Evolutionary conservation across 1,284 basidiomycete genomes (phyloP).

Genomic region (Xanthoconium separans): DNA sequence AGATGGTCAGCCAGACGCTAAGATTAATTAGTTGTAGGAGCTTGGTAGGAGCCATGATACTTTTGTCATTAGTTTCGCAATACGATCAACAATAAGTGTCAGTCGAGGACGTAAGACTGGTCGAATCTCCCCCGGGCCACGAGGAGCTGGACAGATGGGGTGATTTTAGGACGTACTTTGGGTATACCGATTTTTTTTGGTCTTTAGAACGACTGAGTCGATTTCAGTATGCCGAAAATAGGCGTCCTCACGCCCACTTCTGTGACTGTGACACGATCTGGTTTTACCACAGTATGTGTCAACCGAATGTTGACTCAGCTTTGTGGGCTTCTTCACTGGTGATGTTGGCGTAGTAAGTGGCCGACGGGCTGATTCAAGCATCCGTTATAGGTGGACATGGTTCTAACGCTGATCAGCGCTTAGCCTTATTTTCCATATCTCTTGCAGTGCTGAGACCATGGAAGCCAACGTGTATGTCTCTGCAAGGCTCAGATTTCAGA

Average conservation of each 20-base stretch:
- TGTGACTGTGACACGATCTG: slow-evolving; percentile 17
- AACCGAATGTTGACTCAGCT: slow-evolving; percentile 39
- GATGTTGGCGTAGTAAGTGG: slow-evolving; percentile 42
- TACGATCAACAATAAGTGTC: no score
- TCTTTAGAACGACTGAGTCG: no score
- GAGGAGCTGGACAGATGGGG: no score
- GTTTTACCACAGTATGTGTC: slow-evolving; percentile 35
- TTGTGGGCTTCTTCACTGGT: slow-evolving; percentile 47
- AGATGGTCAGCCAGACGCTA: no score
- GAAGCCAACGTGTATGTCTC: slow-evolving; percentile 40
- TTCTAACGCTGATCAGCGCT: slow-evolving; percentile 50
- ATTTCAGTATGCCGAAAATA: no score
- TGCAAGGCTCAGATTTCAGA: neutral
- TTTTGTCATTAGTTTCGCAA: no score
- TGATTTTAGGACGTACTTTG: no score
- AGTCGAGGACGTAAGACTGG: no score
- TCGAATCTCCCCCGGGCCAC: no score
- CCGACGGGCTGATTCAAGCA: neutral
- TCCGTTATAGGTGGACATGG: slow-evolving; percentile 41
- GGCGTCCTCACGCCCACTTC: slow-evolving; percentile 41
- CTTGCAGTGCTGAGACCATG: slow-evolving; percentile 51
- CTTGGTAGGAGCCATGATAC: no score
- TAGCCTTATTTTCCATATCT: slow-evolving; percentile 52
- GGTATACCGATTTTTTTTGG: no score
- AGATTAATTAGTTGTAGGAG: no score